phyloP scores from a whole-genome alignment of 345 rosid genomes.

The Bruguiera sexangula region DNA sequence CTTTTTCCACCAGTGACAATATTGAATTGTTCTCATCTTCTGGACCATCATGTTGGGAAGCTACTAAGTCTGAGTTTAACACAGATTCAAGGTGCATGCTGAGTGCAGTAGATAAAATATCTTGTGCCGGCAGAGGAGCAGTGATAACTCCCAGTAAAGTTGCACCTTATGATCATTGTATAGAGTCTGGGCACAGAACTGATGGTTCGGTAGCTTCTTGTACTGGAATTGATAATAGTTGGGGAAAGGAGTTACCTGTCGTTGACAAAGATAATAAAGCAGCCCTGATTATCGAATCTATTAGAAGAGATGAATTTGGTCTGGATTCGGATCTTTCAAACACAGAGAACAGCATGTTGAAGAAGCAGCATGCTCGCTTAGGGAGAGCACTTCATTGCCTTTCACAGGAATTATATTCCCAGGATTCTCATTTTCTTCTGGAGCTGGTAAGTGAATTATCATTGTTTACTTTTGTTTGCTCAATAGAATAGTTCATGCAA shows the following conservation, averaged over 20 bases:
- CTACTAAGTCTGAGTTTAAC: slow-evolving; percentile 22
- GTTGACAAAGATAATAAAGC: slow-evolving; percentile 38
- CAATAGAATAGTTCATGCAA: not conserved
- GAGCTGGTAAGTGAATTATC: slow-evolving; percentile 70
- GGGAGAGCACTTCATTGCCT: slow-evolving; percentile 99
- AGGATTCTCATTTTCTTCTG: slow-evolving; percentile 97
- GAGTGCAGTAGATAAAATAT: slow-evolving; percentile 23
- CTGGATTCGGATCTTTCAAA: slow-evolving; percentile 60
- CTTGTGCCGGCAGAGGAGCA: slow-evolving; percentile 23
- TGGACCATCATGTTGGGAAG: slow-evolving; percentile 23
- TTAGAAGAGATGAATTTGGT: slow-evolving; percentile 91
- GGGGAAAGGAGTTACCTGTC: slow-evolving; percentile 25
- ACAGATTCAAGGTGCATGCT: slow-evolving; percentile 22
- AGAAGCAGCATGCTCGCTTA: slow-evolving; percentile 95
- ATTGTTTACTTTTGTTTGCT: not conserved
- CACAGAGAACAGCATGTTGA: slow-evolving; percentile 64
- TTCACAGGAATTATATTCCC: slow-evolving; percentile 93
- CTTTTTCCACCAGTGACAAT: slow-evolving; percentile 34
- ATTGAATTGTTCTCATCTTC: slow-evolving; percentile 16
- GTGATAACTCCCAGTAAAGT: slow-evolving; percentile 16
- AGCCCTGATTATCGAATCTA: slow-evolving; percentile 55
- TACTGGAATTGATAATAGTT: slow-evolving; percentile 26
- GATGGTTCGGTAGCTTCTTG: slow-evolving; percentile 26
- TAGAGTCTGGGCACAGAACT: slow-evolving; percentile 23
- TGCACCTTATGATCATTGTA: slow-evolving; percentile 22